These are phyloP conservation scores for Globisporangium irregulare DNA, from an alignment of 352 stramenopile genomes.

Conservation along the genomic window DNA sequence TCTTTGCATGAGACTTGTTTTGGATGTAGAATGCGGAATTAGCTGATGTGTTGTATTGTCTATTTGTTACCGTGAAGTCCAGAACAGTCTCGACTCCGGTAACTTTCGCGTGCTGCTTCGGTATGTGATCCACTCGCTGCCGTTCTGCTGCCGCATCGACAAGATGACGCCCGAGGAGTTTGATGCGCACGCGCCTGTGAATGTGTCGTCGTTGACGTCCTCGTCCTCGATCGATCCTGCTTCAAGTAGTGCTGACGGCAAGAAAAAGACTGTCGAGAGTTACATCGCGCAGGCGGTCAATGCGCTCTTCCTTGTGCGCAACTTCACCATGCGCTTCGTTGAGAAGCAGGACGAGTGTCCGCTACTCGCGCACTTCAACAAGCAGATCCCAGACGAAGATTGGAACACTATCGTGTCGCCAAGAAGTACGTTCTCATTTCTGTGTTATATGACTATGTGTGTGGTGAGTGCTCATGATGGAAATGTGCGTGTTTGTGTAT, in stretches of 20 bases:
- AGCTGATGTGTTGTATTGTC: not conserved
- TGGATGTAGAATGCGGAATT: not conserved
- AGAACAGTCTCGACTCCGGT: constrained; percentile 64
- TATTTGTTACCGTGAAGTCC: constrained; percentile 23
- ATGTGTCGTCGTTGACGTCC: not conserved
- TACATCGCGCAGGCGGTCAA: constrained; percentile 60
- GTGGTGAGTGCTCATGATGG: not conserved
- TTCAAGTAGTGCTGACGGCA: constrained; percentile 19
- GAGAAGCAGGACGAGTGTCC: constrained; percentile 63
- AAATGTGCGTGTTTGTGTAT: not conserved
- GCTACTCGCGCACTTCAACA: constrained; percentile 64
- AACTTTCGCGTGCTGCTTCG: constrained; percentile 80
- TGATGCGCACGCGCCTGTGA: constrained; percentile 21
- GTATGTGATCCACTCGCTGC: constrained; percentile 48
- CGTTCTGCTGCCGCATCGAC: constrained; percentile 53
- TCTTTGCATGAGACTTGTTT: not conserved
- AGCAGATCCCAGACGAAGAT: constrained; percentile 24
- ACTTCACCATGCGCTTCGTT: constrained; percentile 72
- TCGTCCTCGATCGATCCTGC: not conserved
- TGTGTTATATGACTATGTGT: not conserved
- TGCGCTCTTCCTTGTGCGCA: constrained; percentile 67
- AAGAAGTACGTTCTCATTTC: constrained; percentile 19
- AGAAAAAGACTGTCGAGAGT: constrained; percentile 38
- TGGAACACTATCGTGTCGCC: constrained; percentile 29
- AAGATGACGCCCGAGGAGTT: constrained; percentile 53